Evolutionary conservation across 2,329 filamentous ascomycete genomes (phyloP), one percentile per base, ranked within the genome.

Genomic region (Calonectria pauciramosa): DNA sequence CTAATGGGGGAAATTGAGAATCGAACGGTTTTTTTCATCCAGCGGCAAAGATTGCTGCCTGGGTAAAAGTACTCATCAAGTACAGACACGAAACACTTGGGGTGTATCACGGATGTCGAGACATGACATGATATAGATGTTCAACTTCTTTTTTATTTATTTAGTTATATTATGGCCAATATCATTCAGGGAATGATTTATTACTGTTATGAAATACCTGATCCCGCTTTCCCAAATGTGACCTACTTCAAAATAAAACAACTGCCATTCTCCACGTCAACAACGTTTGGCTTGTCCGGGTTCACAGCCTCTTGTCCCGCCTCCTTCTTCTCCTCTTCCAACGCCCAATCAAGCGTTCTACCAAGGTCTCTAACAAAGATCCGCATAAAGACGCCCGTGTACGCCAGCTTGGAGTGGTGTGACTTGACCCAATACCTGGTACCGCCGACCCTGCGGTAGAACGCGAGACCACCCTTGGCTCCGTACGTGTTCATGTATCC

Each of bases 341-440:
- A 30, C 0, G 73, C 78, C 79, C 77, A 81, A 3, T 76, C 68
- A 0, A 82, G 30, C 4, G 78, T 80, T 8, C 77, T 71, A 1
- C n/a, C 49, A 0, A 70, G 76, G 56, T 82, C 79, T 7, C 26
- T 54, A 3, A 73, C 72, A 75, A 41, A 1, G 51, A 80, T 44
- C 8, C 75, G 52, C 73, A 79, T 77, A 4, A 79, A 71, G 4
- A 79, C 8, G 1, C 80, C 80, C 0, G 51, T 49, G 14, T 76
- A 82, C 0, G 23, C 13, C 20, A 82, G 34, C 20, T 68, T 20
- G 0, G 78, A 71, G 23, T 75, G 54, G 26, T 81, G 78, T 3
- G 70, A 70, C 9, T 52, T 52, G 10, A 82, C 11, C 80, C 80
- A 82, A n/a, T 80, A 75, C 30, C 76, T 75, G 23, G 74, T 64